Percentiles rank a stretch among this genome's conserved stretches.
Conservation (phyloP, 768 basidiomycete species). For the Rhodotorula paludigena region DNA sequence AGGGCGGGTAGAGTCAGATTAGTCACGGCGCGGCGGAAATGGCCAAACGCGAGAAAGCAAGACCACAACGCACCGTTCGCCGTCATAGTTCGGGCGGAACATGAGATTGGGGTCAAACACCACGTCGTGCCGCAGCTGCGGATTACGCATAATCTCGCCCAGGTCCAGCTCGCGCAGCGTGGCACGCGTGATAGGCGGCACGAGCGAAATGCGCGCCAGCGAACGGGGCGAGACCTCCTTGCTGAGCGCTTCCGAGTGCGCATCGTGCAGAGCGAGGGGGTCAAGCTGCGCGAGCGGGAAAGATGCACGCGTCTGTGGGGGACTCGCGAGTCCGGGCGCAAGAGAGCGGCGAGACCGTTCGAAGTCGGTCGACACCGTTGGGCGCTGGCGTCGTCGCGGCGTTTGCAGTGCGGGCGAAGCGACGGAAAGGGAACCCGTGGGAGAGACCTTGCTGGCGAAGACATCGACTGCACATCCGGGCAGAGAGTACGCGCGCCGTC, state of each 20-base stretch:
- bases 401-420: too few species aligned
- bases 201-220: conserved; percentile 51
- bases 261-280: background rate
- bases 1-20: conserved; percentile 41
- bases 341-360: background rate
- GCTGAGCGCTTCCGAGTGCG: background rate
- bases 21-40: background rate
- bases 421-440: too few species aligned
- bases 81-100: conserved; percentile 46
- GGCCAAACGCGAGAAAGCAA: background rate
- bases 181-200: conserved; percentile 73
- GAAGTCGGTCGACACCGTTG: too few species aligned
- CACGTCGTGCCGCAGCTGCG: conserved; percentile 63
- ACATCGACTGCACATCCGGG: background rate
- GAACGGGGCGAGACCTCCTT: accelerated
- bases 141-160: conserved; percentile 76
- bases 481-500: conserved; percentile 1
- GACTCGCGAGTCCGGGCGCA: background rate
- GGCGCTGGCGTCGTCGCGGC: too few species aligned
- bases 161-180: conserved; percentile 82
- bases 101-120: conserved; percentile 44
- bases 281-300: background rate
- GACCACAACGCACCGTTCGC: conserved; percentile 29
- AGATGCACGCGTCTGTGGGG: background rate
- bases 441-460: too few species aligned